Evolutionary conservation across 768 basidiomycete genomes (phyloP), one percentile per base, ranked within the genome.

Genomic region (Lyophyllum shimeji): DNA sequence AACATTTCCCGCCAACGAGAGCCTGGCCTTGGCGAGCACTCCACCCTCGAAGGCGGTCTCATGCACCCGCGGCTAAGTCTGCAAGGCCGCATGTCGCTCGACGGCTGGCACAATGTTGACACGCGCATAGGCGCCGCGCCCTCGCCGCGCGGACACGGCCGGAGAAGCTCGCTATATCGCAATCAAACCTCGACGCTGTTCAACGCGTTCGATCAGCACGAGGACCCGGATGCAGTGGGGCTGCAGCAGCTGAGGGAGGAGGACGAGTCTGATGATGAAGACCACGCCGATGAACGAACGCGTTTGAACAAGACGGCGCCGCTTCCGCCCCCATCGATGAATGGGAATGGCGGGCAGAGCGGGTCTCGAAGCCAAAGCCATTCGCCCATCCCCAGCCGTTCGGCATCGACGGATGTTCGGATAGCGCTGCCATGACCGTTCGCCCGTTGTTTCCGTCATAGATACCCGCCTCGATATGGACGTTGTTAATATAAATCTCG

Each of bases 21-120:
- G 23, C 68, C 73, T 13, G 71, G 74, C 2, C 69, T 77, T 6
- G 72, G 76, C 50, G 73, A 73, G 23, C 67, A 59, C 66, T 74
- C 80, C 12, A 68, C 85, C 3, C 77, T 91, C 46, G 86, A 89
- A 66, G 72, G 79, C 39, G 86, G 85, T 1, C 67, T 92, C 21
- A 81, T 89, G 80, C 79, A 93, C 67, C 89, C 93, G 0, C 84
- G 91, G 6, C 76, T 93, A 59, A 90, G 88, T 63, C 76, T 95
- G 51, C 86, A 89, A 56, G 92, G 92, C 42, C 83, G 93, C 1
- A 75, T 86, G 65, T 94, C 92, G 5, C 71, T 90, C 46, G 95
- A 96, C 56, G 84, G 83, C 1, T 93, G 90, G 89, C 75, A 37
- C 12, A 37, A 76, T 56, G 81, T 75, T 20, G 67, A 69, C 25